Evolutionary conservation across 768 basidiomycete species (phyloP).

Genomic region (Mycena rebaudengoi): DNA sequence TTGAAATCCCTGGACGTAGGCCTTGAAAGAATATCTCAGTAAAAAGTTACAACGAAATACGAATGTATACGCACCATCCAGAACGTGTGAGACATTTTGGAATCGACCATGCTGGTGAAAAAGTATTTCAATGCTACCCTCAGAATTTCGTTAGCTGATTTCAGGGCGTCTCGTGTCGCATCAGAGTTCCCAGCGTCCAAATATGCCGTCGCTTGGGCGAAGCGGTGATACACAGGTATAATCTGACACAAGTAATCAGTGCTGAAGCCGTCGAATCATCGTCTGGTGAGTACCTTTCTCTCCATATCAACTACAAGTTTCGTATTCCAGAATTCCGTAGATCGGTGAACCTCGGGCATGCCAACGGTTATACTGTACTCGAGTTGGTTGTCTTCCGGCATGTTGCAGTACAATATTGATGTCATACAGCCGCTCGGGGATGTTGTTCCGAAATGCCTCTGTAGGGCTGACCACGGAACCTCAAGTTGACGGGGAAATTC

Average conservation of each 20-base stretch:
- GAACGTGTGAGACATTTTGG: conserved; percentile 6
- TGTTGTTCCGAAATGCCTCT: conserved; percentile 1
- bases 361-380: conserved; percentile 14
- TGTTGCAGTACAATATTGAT: conserved; percentile 15
- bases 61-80: conserved; percentile 10
- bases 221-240: conserved; percentile 8
- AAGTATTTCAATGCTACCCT: conserved; percentile 7
- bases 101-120: conserved; percentile 10
- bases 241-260: neutral
- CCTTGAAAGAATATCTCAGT: neutral
- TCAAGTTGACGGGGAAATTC: neutral
- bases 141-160: conserved; percentile 9
- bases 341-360: conserved; percentile 3
- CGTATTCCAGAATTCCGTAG: conserved; percentile 20
- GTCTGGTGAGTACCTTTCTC: conserved; percentile 1
- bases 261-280: no score
- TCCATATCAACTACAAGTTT: conserved; percentile 19
- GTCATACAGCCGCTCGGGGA: conserved; percentile 19
- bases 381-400: neutral
- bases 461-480: conserved; percentile 10
- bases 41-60: neutral
- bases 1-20: conserved; percentile 20
- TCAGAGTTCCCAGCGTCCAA: neutral
- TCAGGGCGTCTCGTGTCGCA: conserved; percentile 1
- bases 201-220: conserved; percentile 9